Conservation (phyloP, 2,329 filamentous ascomycete genomes). For the Stylonectria norvegica region DNA sequence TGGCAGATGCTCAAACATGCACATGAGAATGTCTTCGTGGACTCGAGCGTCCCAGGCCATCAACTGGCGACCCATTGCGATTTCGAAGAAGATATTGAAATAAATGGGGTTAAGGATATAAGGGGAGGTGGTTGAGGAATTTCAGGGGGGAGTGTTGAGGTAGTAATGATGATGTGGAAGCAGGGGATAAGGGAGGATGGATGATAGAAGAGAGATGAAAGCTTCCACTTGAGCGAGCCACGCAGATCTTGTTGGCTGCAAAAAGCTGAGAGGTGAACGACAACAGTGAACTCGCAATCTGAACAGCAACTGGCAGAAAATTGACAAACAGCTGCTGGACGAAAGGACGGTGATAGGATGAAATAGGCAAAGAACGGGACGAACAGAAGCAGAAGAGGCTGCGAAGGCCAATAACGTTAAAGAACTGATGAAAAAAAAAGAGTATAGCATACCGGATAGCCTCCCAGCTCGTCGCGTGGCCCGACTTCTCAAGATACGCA, state of each 20-base stretch:
- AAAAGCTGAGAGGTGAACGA: constrained; percentile 1
- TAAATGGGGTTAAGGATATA: not conserved
- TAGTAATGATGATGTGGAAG: not conserved
- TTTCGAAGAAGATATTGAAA: not conserved
- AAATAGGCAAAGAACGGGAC: not conserved
- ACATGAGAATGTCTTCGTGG: constrained; percentile 44
- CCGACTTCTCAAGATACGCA: constrained; percentile 29
- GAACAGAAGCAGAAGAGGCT: constrained; percentile 6
- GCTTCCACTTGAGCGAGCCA: too few species aligned
- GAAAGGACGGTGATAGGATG: constrained; percentile 2
- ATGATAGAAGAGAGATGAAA: constrained; percentile 1
- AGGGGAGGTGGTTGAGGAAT: constrained; percentile 7
- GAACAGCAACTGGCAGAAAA: too few species aligned
- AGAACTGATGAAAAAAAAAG: not conserved
- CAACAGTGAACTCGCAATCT: too few species aligned
- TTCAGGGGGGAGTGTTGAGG: not conserved
- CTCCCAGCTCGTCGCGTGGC: constrained; percentile 42
- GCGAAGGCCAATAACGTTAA: not conserved
- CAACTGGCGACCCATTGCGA: constrained; percentile 28
- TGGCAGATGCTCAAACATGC: constrained; percentile 37
- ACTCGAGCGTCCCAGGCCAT: constrained; percentile 41
- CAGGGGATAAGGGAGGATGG: constrained; percentile 6
- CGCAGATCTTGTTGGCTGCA: too few species aligned
- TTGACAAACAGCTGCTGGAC: constrained; percentile 2
- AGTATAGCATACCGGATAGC: constrained; percentile 40